Percentiles rank a stretch among this genome's conserved stretches.
Evolutionary conservation across 2,329 filamentous ascomycete species (phyloP).

Genomic region (Diaporthe sp.): DNA sequence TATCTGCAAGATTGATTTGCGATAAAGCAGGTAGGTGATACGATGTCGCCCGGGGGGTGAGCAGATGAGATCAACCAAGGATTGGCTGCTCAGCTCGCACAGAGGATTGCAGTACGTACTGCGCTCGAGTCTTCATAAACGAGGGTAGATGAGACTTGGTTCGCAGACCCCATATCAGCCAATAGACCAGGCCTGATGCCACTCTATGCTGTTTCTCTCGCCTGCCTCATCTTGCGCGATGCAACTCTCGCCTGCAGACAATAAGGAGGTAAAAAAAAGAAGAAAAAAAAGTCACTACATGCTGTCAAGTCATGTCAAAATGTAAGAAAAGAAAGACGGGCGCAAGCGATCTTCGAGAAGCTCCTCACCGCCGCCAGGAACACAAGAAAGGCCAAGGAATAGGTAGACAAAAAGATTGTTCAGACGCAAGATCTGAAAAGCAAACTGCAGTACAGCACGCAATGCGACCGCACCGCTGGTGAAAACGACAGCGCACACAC

Average conservation of each 20-base stretch:
- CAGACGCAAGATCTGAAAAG: constrained; percentile 28
- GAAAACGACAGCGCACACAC: constrained; percentile 26
- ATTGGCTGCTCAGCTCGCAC: not conserved
- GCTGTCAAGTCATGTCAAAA: not conserved
- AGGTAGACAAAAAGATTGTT: not conserved
- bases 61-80: not conserved
- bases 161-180: not conserved
- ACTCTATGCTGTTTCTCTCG: not conserved
- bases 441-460: constrained; percentile 13
- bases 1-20: constrained; percentile 30
- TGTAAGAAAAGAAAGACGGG: not conserved
- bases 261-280: not conserved
- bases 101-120: not conserved
- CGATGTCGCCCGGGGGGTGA: not conserved
- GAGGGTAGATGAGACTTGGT: constrained; percentile 3
- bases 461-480: constrained; percentile 23
- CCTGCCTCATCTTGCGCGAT: constrained; percentile 8
- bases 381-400: not conserved
- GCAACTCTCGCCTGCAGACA: not conserved
- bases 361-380: constrained; percentile 18
- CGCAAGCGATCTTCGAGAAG: constrained; percentile 7
- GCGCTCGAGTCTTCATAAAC: not conserved
- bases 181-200: not conserved
- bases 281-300: not conserved
- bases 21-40: constrained; percentile 19